Conservation (phyloP, 768 basidiomycete genomes). For the Russula earlei region DNA sequence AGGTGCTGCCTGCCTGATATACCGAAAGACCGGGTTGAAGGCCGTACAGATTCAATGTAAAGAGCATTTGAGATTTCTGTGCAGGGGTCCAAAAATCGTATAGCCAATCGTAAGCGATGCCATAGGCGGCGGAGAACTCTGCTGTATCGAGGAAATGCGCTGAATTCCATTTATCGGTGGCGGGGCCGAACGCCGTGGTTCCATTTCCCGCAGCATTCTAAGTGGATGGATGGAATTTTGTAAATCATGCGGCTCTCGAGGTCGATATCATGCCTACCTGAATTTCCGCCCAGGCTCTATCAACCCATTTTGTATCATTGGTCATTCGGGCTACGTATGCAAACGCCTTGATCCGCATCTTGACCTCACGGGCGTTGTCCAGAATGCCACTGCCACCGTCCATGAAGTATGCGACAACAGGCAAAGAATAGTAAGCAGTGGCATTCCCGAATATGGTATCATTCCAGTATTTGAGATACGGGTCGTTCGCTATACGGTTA, state of each 20-base stretch:
- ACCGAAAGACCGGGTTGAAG: constrained; percentile 54
- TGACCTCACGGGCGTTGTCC: constrained; percentile 82
- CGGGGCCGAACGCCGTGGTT: constrained; percentile 54
- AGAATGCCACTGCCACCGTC: constrained; percentile 89
- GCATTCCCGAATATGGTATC: constrained; percentile 86
- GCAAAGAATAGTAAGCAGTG: constrained; percentile 50
- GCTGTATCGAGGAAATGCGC: constrained; percentile 86
- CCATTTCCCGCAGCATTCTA: constrained; percentile 73
- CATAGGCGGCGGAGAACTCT: constrained; percentile 86
- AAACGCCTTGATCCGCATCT: constrained; percentile 87
- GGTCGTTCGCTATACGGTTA: constrained; percentile 64
- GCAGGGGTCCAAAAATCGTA: constrained; percentile 72
- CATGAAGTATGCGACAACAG: constrained; percentile 58
- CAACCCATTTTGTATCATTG: constrained; percentile 85
- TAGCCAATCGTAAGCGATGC: constrained; percentile 93
- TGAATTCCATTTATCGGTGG: constrained; percentile 70
- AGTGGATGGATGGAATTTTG: neutral
- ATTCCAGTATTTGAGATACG: constrained; percentile 87
- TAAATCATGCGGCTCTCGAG: neutral
- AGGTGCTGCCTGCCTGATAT: constrained; percentile 33
- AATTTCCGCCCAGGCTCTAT: constrained; percentile 77
- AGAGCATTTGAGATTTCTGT: constrained; percentile 61
- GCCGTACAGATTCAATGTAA: constrained; percentile 69
- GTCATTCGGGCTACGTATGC: constrained; percentile 86
- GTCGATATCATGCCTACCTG: constrained; percentile 41